phyloP scores from a whole-genome alignment of 352 stramenopile genomes.

The Phytophthora hibernalis region DNA sequence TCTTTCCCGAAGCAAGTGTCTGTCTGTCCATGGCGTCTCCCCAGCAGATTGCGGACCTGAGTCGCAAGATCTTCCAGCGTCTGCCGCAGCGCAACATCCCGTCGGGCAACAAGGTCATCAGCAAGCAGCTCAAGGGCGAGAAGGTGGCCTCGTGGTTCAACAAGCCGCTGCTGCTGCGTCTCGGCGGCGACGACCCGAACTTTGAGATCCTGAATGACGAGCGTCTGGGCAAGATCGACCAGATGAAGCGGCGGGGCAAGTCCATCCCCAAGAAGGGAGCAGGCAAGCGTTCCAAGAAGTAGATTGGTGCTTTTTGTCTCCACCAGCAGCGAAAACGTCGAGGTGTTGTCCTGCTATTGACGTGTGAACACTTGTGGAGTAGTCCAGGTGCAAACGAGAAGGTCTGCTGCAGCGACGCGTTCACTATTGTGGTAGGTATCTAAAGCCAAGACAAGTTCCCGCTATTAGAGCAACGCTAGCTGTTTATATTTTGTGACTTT shows the following conservation, averaged over 20 bases:
- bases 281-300: conserved; percentile 90
- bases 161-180: conserved; percentile 77
- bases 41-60: conserved; percentile 79
- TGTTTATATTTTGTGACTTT: neutral
- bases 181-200: conserved; percentile 85
- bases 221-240: conserved; percentile 77
- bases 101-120: conserved; percentile 91
- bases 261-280: conserved; percentile 88
- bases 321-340: conserved; percentile 11
- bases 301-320: conserved; percentile 36
- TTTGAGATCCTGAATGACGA: conserved; percentile 86
- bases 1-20: conserved; percentile 8
- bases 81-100: conserved; percentile 81
- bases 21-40: conserved; percentile 44
- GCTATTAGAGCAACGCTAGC: conserved; percentile 9
- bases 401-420: neutral
- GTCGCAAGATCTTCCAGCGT: conserved; percentile 90
- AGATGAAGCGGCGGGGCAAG: conserved; percentile 90
- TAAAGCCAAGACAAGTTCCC: conserved; percentile 28
- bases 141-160: conserved; percentile 90
- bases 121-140: conserved; percentile 88
- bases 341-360: neutral
- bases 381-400: neutral
- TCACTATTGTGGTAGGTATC: conserved; percentile 14
- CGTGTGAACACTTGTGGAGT: neutral